phyloP scores from a whole-genome alignment of 371 early-diverging fungal species.

The Apophysomyces variabilis region DNA sequence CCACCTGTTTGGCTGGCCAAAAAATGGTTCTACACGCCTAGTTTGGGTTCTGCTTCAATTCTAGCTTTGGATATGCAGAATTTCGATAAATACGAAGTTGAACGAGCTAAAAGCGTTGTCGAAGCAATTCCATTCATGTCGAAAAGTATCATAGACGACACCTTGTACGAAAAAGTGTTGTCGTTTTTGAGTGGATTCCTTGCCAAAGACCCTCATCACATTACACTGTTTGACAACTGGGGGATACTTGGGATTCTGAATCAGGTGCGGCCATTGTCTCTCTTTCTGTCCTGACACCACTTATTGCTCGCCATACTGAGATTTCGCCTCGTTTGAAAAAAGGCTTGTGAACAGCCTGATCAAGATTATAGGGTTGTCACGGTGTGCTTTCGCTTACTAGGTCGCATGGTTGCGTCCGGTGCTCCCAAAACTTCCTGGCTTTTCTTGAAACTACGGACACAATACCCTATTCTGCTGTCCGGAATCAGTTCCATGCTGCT shows the following conservation, averaged over 20 bases:
- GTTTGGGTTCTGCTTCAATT: too few species aligned
- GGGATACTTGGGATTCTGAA: constrained; percentile 25
- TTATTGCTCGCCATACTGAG: constrained; percentile 1
- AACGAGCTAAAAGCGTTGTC: constrained; percentile 33
- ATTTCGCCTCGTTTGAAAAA: neutral
- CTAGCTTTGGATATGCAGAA: neutral
- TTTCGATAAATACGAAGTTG: constrained; percentile 22
- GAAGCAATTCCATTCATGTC: constrained; percentile 47
- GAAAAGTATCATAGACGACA: constrained; percentile 49
- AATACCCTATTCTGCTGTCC: constrained; percentile 22
- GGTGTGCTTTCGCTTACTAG: constrained; percentile 43
- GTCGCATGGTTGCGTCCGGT: constrained; percentile 27
- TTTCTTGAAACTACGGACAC: constrained; percentile 11
- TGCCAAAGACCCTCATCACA: constrained; percentile 13
- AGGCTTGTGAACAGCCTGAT: constrained; percentile 33
- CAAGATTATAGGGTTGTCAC: constrained; percentile 49
- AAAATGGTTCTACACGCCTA: too few species aligned
- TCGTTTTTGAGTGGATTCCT: constrained; percentile 32
- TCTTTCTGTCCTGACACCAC: neutral
- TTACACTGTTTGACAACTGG: constrained; percentile 20
- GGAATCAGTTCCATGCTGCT: constrained; percentile 18
- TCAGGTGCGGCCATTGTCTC: constrained; percentile 19
- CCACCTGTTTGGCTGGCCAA: too few species aligned
- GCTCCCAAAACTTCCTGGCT: constrained; percentile 15
- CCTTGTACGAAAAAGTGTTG: constrained; percentile 51